phyloP scores from a whole-genome alignment of 1,284 basidiomycete genomes.

The Phellopilus nigrolimitatus region DNA sequence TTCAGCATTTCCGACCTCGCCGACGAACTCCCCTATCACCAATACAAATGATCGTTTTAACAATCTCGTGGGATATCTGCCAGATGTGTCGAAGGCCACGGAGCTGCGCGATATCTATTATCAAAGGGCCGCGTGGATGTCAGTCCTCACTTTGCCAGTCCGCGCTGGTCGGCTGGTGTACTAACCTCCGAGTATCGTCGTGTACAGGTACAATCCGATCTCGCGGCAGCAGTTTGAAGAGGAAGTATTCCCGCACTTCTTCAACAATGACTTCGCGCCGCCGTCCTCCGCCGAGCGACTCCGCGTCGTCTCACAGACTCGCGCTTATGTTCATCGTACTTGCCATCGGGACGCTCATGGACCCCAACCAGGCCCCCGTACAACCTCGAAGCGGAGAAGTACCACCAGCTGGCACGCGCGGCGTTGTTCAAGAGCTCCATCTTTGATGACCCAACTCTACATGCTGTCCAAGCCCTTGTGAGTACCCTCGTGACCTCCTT shows the following conservation, averaged over 20 bases:
- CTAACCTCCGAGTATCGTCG: not conserved
- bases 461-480: slow-evolving; percentile 67
- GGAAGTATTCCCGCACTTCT: slow-evolving; percentile 60
- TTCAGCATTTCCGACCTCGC: slow-evolving; percentile 59
- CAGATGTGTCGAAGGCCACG: slow-evolving; percentile 50
- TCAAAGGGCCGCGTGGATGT: slow-evolving; percentile 75
- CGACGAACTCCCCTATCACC: slow-evolving; percentile 37
- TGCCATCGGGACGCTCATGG: slow-evolving; percentile 69
- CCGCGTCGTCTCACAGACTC: slow-evolving; percentile 58
- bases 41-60: slow-evolving; percentile 38
- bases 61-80: slow-evolving; percentile 65
- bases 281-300: slow-evolving; percentile 39
- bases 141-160: slow-evolving; percentile 24
- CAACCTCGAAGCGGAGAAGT: slow-evolving; percentile 73
- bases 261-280: slow-evolving; percentile 30
- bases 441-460: slow-evolving; percentile 69
- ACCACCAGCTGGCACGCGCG: slow-evolving; percentile 67
- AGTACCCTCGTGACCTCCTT: slow-evolving; percentile 26
- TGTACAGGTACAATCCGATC: slow-evolving; percentile 67
- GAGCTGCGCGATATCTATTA: slow-evolving; percentile 62
- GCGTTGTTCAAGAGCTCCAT: slow-evolving; percentile 67
- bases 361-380: slow-evolving; percentile 58
- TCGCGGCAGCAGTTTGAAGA: slow-evolving; percentile 59
- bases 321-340: slow-evolving; percentile 72
- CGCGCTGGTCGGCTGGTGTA: not conserved